Evolutionary conservation across 78 protist species (phyloP), one percentile per base, ranked within the genome.

Genomic region (Dictyostelium intermedium): DNA sequence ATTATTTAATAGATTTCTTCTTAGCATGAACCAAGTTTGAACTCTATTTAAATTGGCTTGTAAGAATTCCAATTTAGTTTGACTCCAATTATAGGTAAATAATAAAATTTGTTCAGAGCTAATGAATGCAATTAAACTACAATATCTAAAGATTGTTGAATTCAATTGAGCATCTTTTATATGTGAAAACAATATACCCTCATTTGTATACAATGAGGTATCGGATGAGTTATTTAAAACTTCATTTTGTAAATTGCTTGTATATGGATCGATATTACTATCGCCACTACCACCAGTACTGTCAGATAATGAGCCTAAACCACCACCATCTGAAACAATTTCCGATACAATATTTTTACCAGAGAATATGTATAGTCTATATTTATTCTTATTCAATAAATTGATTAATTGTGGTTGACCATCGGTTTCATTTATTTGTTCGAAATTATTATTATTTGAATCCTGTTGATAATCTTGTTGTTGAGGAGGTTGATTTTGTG

Each of bases 71-170:
- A 86, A 72, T 70, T 86, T 86, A 1, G 91, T 35, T 41, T 79
- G 83, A 41, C 92, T 78, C 91, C 91, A 92, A 27, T 92, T 92
- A 34, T 92, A 92, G 14, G 87, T 92, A n/a, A 18, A 35, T 2
- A 92, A 78, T 47, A 60, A 14, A 9, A 92, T 20, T 18, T 63
- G 41, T 23, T 56, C 41, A 8, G 92, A 74, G 0, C 47, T 45
- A 23, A 92, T 82, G 39, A 27, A 18, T 7, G 84, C 91, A 6
- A 83, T 8, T 10, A 92, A 25, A 82, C 41, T 45, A 34, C 83
- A 86, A n/a, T 56, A 56, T 73, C 96, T 72, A n/a, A 27, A 20
- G 34, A 92, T 32, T 0, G 25, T 43, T 35, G 84, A 47, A n/a
- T 35, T 47, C 6, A 84, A 70, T 82, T 80, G 96, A 37, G 69